Evolutionary conservation across 805 yeast genomes (phyloP).

Genomic region (Zygoascus bituminiphila): DNA sequence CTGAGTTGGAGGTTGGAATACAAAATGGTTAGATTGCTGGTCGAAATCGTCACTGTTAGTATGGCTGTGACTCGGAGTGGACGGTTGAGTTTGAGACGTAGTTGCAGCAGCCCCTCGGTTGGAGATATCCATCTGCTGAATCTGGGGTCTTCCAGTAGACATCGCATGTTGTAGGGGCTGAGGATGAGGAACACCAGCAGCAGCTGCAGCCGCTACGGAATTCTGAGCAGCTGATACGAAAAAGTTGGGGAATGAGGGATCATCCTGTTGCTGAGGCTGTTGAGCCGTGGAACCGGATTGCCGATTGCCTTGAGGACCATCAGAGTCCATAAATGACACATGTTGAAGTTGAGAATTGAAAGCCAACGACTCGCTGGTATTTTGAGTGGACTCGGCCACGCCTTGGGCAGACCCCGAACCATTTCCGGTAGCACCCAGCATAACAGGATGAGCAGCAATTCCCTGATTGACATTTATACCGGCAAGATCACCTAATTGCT

Average conservation of each 20-base stretch:
- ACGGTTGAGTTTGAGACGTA: not conserved
- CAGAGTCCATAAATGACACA: not conserved
- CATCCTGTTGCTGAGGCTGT: not conserved
- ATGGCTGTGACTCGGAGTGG: not conserved
- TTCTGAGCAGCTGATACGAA: not conserved
- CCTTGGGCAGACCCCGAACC: not conserved
- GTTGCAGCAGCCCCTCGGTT: not conserved
- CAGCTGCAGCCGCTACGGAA: not conserved
- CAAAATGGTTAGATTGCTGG: not conserved
- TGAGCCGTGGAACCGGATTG: not conserved
- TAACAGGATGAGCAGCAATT: not conserved
- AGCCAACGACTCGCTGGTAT: not conserved
- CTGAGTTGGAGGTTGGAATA: not conserved
- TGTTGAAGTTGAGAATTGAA: not conserved
- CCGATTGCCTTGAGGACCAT: not conserved
- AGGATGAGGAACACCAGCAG: too few relatives aligned
- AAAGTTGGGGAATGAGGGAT: not conserved
- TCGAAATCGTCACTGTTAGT: not conserved
- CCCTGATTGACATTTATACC: not conserved
- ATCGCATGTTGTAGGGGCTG: not conserved
- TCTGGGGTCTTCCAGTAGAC: too few relatives aligned
- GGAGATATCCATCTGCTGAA: not conserved
- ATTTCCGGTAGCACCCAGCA: not conserved
- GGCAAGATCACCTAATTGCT: not conserved
- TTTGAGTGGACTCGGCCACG: not conserved